A percentile compares a stretch with the other conserved stretches of the same genome.
Evolutionary conservation across 2,329 filamentous ascomycete genomes (phyloP).

Genomic region (Fusarium sp.): DNA sequence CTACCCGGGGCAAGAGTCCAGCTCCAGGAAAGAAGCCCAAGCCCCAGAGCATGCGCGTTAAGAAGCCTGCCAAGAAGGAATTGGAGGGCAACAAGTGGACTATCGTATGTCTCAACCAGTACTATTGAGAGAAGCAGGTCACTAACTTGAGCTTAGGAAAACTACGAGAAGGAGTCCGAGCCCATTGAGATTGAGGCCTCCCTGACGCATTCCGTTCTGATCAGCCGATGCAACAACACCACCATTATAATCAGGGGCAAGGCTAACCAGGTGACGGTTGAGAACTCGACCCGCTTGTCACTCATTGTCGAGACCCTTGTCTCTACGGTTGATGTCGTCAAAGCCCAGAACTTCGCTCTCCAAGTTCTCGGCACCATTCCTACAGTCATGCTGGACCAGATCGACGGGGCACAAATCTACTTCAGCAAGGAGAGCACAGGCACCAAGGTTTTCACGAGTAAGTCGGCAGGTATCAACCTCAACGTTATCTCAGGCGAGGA

Average conservation of each 20-base stretch:
- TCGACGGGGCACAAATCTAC: slow-evolving; percentile 90
- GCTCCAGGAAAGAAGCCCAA: slow-evolving; percentile 90
- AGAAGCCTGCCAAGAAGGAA: slow-evolving; percentile 83
- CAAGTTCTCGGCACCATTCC: slow-evolving; percentile 89
- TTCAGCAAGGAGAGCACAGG: slow-evolving; percentile 81
- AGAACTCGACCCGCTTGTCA: slow-evolving; percentile 87
- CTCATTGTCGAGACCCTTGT: slow-evolving; percentile 91
- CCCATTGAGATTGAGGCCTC: slow-evolving; percentile 85
- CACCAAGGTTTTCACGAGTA: slow-evolving; percentile 90
- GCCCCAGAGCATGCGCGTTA: slow-evolving; percentile 84
- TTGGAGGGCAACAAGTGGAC: slow-evolving; percentile 94
- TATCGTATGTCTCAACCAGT: slow-evolving; percentile 66
- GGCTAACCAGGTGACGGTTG: slow-evolving; percentile 95
- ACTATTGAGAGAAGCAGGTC: neutral
- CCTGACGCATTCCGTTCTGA: slow-evolving; percentile 89
- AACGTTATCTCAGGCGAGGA: slow-evolving; percentile 78
- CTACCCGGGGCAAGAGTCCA: slow-evolving; percentile 80
- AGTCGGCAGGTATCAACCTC: slow-evolving; percentile 87
- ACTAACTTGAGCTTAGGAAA: slow-evolving; percentile 69
- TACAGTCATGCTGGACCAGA: slow-evolving; percentile 90
- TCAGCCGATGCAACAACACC: slow-evolving; percentile 90
- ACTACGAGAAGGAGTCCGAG: slow-evolving; percentile 81
- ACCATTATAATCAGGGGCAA: slow-evolving; percentile 92
- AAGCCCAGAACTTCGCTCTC: slow-evolving; percentile 93
- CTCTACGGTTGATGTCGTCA: slow-evolving; percentile 93